These are phyloP conservation scores for Mortierella alpina DNA, from an alignment of 192 early-diverging fungal species.

Conservation along the genomic window DNA sequence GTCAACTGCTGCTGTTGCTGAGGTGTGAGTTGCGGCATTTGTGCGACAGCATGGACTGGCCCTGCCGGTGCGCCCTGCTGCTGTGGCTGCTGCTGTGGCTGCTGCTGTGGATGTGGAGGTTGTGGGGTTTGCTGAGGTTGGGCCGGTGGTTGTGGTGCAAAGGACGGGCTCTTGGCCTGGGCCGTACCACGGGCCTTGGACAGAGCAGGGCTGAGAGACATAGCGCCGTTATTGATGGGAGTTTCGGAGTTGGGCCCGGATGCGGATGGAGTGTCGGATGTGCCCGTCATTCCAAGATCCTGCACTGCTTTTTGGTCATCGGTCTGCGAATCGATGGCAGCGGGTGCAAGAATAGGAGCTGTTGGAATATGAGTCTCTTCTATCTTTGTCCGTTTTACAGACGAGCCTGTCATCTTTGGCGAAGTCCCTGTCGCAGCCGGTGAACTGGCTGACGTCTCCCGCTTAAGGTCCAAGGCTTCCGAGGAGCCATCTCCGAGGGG, in stretches of 20 bases:
- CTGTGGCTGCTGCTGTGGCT: not conserved
- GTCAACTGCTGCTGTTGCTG: slow-evolving; percentile 11
- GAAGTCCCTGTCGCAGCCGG: slow-evolving; percentile 39
- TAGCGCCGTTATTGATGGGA: not conserved
- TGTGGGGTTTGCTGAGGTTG: slow-evolving; percentile 2
- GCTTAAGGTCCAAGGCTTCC: slow-evolving; percentile 31
- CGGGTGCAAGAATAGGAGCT: not conserved
- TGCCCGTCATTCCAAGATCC: slow-evolving; percentile 1
- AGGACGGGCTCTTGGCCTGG: not conserved
- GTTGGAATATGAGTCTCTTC: slow-evolving; percentile 15
- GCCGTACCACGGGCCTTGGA: not conserved
- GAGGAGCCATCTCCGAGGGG: not conserved
- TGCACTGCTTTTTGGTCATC: slow-evolving; percentile 9
- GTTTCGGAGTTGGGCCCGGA: not conserved
- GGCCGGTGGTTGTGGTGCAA: slow-evolving; percentile 2
- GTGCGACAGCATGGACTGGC: not conserved
- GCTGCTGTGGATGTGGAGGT: slow-evolving; percentile 5
- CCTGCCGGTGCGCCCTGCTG: not conserved
- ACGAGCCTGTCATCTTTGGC: slow-evolving; percentile 28
- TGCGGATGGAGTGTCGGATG: not conserved
- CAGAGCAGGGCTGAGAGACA: not conserved
- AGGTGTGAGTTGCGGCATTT: not conserved
- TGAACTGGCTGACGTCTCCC: slow-evolving; percentile 43
- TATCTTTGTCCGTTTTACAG: slow-evolving; percentile 38
- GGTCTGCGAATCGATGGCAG: not conserved